Base-by-base conservation (phyloP, 805 yeast genomes). In the Wickerhamomyces chaumierensis region DNA sequence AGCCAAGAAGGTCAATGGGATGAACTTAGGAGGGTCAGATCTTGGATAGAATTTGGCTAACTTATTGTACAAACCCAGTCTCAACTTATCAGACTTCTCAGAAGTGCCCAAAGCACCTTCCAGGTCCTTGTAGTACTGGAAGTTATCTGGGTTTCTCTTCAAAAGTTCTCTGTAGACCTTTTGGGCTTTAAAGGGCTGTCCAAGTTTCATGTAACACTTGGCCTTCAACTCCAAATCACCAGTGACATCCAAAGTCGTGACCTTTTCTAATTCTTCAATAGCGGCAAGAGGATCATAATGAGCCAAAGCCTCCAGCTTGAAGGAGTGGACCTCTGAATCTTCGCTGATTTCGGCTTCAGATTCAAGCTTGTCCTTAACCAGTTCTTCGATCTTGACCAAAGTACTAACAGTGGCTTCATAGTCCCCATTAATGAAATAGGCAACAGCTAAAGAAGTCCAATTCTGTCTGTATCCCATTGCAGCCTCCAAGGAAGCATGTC, bases 391-490 rank as follows among this genome's bases (percentile, higher is more conserved):
- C 49, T 81, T 78, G 17, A 72, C 54, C 48, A 88, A 68, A 2
- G 90, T 82, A 40, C 72, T 72, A 40, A 79, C 78, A 6, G 95
- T 90, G 18, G 73, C 74, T 29, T 63, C 65, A 51, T 68, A 71
- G 51, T 87, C 84, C 19, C 73, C 71, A 55, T 73, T 74, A 54
- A 88, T 65, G 57, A 83, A 84, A 54, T 81, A 85, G 1, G 96
- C 95, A 33, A 86, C 69, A 1, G 95, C 95, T 37, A 82, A 68
- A 0, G 81, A 79, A 2, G 94, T 82, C 95, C 96, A 88, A 54
- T 85, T 83, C 44, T 90, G 87, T 46, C 96, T 72, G 55, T 75
- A 83, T 0, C 94, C 94, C 11, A 92, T 77, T 48, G 73, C 79
- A 19, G 72, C 69, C 49, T 81, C 83, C 58, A 92, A 68, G 50